Conservation (phyloP, 768 basidiomycete species). For the Pleurotus pulmonarius region DNA sequence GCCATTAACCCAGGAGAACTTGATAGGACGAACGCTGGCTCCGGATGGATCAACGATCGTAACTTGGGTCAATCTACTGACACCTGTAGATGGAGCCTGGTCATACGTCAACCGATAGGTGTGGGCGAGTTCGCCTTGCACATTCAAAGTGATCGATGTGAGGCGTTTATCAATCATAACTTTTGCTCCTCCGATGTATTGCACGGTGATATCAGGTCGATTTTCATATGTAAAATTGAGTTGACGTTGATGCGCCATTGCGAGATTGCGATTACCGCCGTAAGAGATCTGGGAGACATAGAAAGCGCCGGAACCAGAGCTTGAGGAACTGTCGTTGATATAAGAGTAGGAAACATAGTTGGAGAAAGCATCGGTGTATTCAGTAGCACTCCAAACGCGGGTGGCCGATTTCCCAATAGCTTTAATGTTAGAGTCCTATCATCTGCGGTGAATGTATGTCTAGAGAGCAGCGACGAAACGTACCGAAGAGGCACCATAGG, state of each 20-base stretch:
- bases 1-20: constrained; percentile 11
- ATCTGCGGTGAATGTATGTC: background rate
- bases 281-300: constrained; percentile 7
- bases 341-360: constrained; percentile 10
- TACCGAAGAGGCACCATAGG: constrained; percentile 5
- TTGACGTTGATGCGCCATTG: constrained; percentile 2
- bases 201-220: background rate
- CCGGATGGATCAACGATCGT: constrained; percentile 8
- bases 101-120: background rate
- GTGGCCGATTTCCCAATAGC: constrained; percentile 7
- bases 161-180: background rate
- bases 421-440: constrained; percentile 11
- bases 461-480: background rate
- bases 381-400: constrained; percentile 9
- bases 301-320: background rate
- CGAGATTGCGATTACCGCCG: constrained; percentile 1
- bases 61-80: constrained; percentile 1
- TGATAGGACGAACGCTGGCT: constrained; percentile 7
- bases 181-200: background rate
- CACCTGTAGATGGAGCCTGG: background rate
- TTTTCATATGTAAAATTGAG: background rate
- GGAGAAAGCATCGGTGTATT: constrained; percentile 6
- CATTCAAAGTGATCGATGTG: background rate
- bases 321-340: constrained; percentile 1
- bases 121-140: background rate